Percentiles rank a stretch among this genome's conserved stretches.
Evolutionary conservation across 2,329 filamentous ascomycete genomes (phyloP).

Genomic region (Colletotrichum sojae): DNA sequence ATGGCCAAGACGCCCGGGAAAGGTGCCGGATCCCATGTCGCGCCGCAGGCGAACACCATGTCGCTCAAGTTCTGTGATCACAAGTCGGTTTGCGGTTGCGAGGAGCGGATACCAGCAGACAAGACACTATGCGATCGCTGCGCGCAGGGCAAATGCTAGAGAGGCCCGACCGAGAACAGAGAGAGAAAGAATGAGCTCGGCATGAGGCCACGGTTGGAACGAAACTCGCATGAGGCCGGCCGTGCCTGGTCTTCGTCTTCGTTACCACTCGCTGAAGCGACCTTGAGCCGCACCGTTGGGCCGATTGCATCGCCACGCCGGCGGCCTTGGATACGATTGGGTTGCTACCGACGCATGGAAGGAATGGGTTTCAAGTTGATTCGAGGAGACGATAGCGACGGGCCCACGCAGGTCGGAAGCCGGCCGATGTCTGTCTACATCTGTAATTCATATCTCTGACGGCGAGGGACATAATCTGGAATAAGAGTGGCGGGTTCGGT

Average conservation of each 20-base stretch:
- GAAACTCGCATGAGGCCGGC: not conserved
- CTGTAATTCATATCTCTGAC: constrained; percentile 10
- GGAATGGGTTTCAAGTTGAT: constrained; percentile 23
- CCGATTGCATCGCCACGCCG: constrained; percentile 7
- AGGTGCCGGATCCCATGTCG: constrained; percentile 6
- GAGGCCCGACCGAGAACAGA: not conserved
- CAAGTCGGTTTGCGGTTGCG: constrained; percentile 40
- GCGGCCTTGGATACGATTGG: not conserved
- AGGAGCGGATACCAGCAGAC: constrained; percentile 38
- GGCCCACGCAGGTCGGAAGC: constrained; percentile 1
- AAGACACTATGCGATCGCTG: constrained; percentile 42
- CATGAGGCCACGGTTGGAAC: constrained; percentile 1
- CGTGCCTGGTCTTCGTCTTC: not conserved
- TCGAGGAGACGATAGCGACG: constrained; percentile 1
- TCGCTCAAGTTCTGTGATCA: constrained; percentile 44
- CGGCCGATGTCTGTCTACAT: constrained; percentile 4
- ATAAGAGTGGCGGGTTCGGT: constrained; percentile 14
- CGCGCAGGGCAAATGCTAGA: constrained; percentile 36
- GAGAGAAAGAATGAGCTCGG: not conserved
- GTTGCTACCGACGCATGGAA: constrained; percentile 14
- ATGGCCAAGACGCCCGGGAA: constrained; percentile 20
- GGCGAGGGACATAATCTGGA: constrained; percentile 18
- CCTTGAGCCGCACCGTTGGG: not conserved
- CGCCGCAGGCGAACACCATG: constrained; percentile 35
- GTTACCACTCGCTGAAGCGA: not conserved